Base-by-base conservation (phyloP, 352 stramenopile genomes). In the Phytophthora pinifolia region DNA sequence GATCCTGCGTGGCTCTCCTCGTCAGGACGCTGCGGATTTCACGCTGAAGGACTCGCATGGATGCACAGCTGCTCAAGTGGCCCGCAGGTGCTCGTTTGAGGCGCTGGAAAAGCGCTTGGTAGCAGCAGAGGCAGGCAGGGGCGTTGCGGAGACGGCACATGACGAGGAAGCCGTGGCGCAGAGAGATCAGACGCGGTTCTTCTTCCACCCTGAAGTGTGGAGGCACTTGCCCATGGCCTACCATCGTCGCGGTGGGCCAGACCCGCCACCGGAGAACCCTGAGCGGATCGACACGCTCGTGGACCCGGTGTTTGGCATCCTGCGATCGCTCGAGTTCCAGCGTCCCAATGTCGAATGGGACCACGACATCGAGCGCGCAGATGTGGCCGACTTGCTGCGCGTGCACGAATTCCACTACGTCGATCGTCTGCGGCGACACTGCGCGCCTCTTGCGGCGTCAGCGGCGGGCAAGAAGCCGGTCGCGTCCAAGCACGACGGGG, bases 381-480 rank as follows among this genome's bases (percentile, higher is more conserved):
- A 95, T 62, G 86, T 97, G 17, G 78, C 72, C 18, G 89, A 97
- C 59, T 75, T 98, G 49, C 72, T 98, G 13, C 85, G 88, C 6
- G 86, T 97, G 31, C 91, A 98, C 65, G 88, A 98, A 67, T 95
- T 76, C 45, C 48, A 83, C 35, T 97, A 97, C 62, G 81, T 98
- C 7, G 59, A 86, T 56, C 84, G 79, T 46, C 52, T 96, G 25
- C 77, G 76, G 27, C 51, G 62, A 14, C 62, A 65, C 4, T 92
- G 79, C 41, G 58, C 61, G 6, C 17, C 62, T 27, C 67, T 92
- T 14, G 63, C 70, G 6, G 48, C 47, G 0, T 57, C 51, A 12
- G 14, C 54, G 42, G 35, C 39, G 17, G 39, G 27, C 9, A 76
- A 53, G 36, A 58, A 37, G 42, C 69, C 25, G 41, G 54, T 30